These are phyloP conservation scores for Sporisorium iseilematis-ciliati DNA, from an alignment of 1,284 basidiomycete genomes.

Conservation along the genomic window DNA sequence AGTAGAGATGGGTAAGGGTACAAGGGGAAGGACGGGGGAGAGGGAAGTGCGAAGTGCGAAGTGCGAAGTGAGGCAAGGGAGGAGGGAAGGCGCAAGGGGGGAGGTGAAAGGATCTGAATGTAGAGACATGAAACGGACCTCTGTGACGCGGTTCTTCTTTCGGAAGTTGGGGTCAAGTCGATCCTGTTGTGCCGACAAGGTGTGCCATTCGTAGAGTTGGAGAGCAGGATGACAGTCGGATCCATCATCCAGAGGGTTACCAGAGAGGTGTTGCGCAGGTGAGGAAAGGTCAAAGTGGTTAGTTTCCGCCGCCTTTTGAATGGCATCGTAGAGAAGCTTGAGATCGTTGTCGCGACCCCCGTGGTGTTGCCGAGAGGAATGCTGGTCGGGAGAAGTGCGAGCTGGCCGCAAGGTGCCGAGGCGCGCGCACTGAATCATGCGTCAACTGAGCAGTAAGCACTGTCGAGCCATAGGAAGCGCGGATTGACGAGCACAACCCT, in stretches of 20 bases:
- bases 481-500: background rate
- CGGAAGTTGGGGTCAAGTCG: constrained; percentile 63
- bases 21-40: background rate
- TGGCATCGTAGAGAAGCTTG: constrained; percentile 20
- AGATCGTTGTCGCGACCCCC: constrained; percentile 9
- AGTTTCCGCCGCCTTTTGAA: constrained; percentile 40
- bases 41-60: constrained; percentile 2
- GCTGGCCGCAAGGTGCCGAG: background rate
- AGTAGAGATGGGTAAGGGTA: background rate
- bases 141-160: constrained; percentile 68
- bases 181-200: constrained; percentile 29
- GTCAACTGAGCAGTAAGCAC: background rate
- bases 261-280: background rate
- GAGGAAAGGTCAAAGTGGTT: constrained; percentile 29
- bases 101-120: background rate
- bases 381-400: background rate
- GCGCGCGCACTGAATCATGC: background rate
- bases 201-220: constrained; percentile 15
- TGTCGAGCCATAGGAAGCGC: background rate
- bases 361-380: constrained; percentile 10
- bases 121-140: constrained; percentile 55
- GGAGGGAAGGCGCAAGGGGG: background rate
- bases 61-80: background rate
- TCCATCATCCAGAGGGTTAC: constrained; percentile 6
- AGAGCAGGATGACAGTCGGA: constrained; percentile 4